A percentile compares a stretch with the other conserved stretches of the same genome.
Evolutionary conservation across 768 basidiomycete genomes (phyloP).

Genomic region (Tulasnella sp.): DNA sequence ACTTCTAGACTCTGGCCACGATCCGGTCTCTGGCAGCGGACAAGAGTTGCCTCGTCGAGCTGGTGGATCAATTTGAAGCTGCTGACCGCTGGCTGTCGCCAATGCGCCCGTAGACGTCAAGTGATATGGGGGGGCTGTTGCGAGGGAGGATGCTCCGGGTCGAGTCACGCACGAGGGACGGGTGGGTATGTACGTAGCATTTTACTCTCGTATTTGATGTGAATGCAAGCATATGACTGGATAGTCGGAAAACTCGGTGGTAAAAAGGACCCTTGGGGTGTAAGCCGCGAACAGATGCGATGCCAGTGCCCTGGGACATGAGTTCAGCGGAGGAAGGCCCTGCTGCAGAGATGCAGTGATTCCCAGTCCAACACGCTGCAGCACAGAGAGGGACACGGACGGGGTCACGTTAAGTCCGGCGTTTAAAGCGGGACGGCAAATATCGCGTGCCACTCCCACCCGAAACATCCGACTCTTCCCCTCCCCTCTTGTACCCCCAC

Average conservation of each 20-base stretch:
- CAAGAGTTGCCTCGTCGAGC: constrained; percentile 71
- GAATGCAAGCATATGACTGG: neutral
- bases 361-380: neutral
- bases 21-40: constrained; percentile 87
- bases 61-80: constrained; percentile 94
- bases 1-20: constrained; percentile 51
- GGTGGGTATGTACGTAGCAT: constrained; percentile 12
- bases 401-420: constrained; percentile 6
- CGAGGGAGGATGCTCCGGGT: neutral
- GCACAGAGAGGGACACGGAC: constrained; percentile 5
- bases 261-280: constrained; percentile 4
- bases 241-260: neutral
- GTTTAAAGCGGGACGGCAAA: constrained; percentile 7
- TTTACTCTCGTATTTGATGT: constrained; percentile 10
- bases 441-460: constrained; percentile 14
- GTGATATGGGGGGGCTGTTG: neutral
- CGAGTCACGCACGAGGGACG: neutral
- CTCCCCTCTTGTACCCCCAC: constrained; percentile 12
- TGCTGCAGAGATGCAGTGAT: neutral
- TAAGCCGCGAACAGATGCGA: neutral
- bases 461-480: constrained; percentile 23
- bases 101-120: constrained; percentile 61
- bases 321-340: neutral
- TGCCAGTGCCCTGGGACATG: neutral
- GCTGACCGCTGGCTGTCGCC: constrained; percentile 92